Base-by-base conservation (phyloP, 768 basidiomycete species). In the Agaricus sinodeliciosus region DNA sequence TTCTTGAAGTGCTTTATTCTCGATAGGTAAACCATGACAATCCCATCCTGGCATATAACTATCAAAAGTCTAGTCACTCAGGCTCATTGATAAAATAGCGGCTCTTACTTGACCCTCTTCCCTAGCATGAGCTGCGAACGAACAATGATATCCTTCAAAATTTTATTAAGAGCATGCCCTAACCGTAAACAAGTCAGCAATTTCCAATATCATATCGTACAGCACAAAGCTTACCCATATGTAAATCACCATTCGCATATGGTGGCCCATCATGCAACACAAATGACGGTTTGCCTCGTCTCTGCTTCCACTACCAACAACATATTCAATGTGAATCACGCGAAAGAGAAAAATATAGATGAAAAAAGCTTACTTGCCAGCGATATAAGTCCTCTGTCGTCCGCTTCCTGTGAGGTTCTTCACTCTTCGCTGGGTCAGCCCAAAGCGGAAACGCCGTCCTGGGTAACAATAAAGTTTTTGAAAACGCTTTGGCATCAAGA, bases 1-100 rank as follows among this genome's bases (percentile, higher is more conserved):
- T 19, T 86, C 79, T 55, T 86, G 74, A 34, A 99, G 70, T 0
- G 94, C 90, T 62, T 96, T 97, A 59, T 92, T 91, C 66, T 98
- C 95, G 56, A 98, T 97, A 0, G 95, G 95, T 11, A 97, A 80
- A 5, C 95, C 95, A 65, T 99, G 95, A 61, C 95, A 98, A 62
- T 99, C 95, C 92, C 93, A 99, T 9, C 95, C 95, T 34, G 95
- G 94, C 12, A 89, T 68, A 69, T 94, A 97, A 62, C 95, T 97
- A 39, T 55, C 34, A 1, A 34, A 47, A 9, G n/a, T 31, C 47
- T 27, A 47, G 27, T n/a, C 9, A 4, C 26, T 25, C n/a, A 27
- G 46, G 18, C 42, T 2, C 43, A n/a, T 19, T 31, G 31, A 7
- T 31, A 31, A 11, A 31, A 56, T 19, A 3, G 8, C 31, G 27